phyloP scores from a whole-genome alignment of 345 rosid species.

The Acer yangbiense region DNA sequence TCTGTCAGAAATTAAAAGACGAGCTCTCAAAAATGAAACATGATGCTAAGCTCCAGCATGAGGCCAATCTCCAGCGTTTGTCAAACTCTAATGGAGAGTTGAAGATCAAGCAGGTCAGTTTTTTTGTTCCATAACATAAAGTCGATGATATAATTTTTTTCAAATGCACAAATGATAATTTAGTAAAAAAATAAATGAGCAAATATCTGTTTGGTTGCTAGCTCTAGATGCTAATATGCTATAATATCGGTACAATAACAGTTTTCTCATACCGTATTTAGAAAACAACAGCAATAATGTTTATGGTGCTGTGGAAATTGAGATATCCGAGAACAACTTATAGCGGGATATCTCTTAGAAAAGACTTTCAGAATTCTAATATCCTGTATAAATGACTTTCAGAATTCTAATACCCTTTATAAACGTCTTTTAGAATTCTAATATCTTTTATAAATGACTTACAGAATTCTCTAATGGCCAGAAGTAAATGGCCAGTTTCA shows the following conservation, averaged over 20 bases:
- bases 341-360: no score
- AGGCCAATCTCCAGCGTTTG: conserved; percentile 39
- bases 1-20: conserved; percentile 47
- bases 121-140: background rate
- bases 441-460: no score
- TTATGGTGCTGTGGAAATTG: no score
- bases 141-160: background rate
- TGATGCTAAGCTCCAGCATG: conserved; percentile 42
- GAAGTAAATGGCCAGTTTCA: background rate
- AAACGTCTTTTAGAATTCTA: no score
- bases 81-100: conserved; percentile 41
- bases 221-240: background rate
- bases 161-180: background rate
- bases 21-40: conserved; percentile 57
- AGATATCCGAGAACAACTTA: no score
- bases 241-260: background rate
- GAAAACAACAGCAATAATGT: no score
- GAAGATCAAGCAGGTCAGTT: conserved; percentile 67
- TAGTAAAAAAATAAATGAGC: background rate
- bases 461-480: background rate
- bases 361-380: no score
- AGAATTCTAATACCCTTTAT: no score
- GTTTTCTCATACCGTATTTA: background rate
- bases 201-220: background rate
- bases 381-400: no score